Conservation (phyloP, 345 rosid species). For the Limnanthes douglasii region DNA sequence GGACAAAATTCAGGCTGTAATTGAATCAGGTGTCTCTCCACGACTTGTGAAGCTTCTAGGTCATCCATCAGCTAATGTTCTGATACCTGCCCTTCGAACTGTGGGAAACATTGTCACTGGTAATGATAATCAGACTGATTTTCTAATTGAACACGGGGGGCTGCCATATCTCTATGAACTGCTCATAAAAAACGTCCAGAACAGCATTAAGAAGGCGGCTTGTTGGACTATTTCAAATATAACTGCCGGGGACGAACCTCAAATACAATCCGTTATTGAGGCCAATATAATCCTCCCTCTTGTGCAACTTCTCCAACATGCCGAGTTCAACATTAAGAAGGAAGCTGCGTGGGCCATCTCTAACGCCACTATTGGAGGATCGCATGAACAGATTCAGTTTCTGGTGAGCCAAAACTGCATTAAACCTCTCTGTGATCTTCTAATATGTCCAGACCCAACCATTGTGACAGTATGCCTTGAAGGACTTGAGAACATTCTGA, state of each 20-base stretch:
- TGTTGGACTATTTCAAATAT: constrained; percentile 93
- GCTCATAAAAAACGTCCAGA: constrained; percentile 58
- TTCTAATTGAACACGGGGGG: constrained; percentile 53
- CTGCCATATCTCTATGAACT: constrained; percentile 60
- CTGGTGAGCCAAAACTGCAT: constrained; percentile 42
- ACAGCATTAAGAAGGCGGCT: constrained; percentile 81
- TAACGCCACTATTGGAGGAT: constrained; percentile 81
- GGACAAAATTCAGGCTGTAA: constrained; percentile 84
- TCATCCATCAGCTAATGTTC: constrained; percentile 70
- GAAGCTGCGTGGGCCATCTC: constrained; percentile 92
- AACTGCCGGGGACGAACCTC: constrained; percentile 63
- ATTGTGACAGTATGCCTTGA: constrained; percentile 50
- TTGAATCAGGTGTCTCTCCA: constrained; percentile 62
- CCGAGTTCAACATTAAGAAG: constrained; percentile 78
- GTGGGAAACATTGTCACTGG: constrained; percentile 80
- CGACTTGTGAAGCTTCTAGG: constrained; percentile 75
- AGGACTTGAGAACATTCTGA: constrained; percentile 43
- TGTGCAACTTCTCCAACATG: constrained; percentile 61
- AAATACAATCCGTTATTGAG: constrained; percentile 74
- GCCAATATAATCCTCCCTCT: constrained; percentile 58
- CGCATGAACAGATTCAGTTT: constrained; percentile 81
- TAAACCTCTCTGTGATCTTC: constrained; percentile 43
- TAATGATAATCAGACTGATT: constrained; percentile 82
- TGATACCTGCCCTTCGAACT: constrained; percentile 75
- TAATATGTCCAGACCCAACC: constrained; percentile 41